A percentile compares a stretch with the other conserved stretches of the same genome.
These are phyloP conservation scores for Ceratobasidium sp. DNA, from an alignment of 1,284 basidiomycete genomes.

Conservation along the genomic window DNA sequence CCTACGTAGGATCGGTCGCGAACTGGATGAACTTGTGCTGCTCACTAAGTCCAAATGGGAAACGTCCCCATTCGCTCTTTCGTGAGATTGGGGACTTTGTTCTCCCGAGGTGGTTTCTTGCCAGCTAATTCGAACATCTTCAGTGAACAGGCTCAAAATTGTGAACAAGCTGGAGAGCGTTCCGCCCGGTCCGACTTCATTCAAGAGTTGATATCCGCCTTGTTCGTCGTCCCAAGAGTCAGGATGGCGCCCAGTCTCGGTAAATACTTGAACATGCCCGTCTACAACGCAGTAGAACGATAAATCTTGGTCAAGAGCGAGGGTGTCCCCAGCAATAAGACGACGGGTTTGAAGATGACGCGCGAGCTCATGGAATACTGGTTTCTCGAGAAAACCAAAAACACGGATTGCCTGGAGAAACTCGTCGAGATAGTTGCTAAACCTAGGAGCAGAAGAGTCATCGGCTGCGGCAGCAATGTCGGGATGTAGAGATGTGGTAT, in stretches of 20 bases:
- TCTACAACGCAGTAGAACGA: conserved; percentile 97
- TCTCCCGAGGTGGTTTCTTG: conserved; percentile 58
- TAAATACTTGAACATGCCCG: conserved; percentile 85
- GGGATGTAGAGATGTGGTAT: conserved; percentile 81
- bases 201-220: conserved; percentile 91
- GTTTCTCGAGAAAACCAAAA: conserved; percentile 95
- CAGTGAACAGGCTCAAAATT: conserved; percentile 94
- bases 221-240: conserved; percentile 78
- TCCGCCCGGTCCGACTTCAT: conserved; percentile 93
- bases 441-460: conserved; percentile 61
- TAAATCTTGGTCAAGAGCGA: conserved; percentile 89
- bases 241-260: conserved; percentile 63
- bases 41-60: conserved; percentile 62
- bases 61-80: conserved; percentile 61
- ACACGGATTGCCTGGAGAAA: conserved; percentile 93
- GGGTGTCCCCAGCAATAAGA: conserved; percentile 87
- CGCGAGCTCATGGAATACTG: conserved; percentile 93
- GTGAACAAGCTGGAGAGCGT: conserved; percentile 96
- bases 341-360: conserved; percentile 90
- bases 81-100: neutral
- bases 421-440: conserved; percentile 95
- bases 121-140: conserved; percentile 95
- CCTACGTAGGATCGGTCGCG: conserved; percentile 51
- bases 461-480: conserved; percentile 80
- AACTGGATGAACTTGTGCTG: neutral